A percentile compares a stretch with the other conserved stretches of the same genome.
These are phyloP conservation scores for Coffea eugenioides DNA, from an alignment of 257 asterid species.

Conservation along the genomic window DNA sequence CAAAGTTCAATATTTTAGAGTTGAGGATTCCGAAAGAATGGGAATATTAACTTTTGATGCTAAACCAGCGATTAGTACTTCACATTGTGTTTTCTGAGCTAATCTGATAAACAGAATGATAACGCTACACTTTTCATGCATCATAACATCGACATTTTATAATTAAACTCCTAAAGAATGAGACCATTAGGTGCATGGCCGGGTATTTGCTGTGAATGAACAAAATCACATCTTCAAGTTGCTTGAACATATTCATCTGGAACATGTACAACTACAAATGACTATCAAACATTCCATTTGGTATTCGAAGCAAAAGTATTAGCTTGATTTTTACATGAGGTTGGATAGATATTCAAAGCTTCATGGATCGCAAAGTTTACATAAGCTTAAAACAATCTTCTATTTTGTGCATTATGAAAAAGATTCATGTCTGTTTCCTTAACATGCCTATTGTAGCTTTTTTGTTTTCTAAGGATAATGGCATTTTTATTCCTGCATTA, in stretches of 20 bases:
- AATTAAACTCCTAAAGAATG: background rate
- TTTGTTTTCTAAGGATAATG: too few species aligned
- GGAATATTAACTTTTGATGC: background rate
- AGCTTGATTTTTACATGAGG: too few species aligned
- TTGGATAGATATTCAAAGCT: too few species aligned
- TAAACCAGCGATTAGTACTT: background rate
- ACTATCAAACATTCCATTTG: background rate
- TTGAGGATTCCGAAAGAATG: background rate
- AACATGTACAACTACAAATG: background rate
- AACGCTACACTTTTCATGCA: background rate
- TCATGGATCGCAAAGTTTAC: too few species aligned
- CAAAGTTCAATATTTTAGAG: background rate
- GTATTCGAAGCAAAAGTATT: background rate
- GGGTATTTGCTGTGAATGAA: background rate
- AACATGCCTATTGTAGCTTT: too few species aligned
- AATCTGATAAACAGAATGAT: background rate
- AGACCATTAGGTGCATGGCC: background rate
- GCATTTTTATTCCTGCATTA: too few species aligned
- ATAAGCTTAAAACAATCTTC: too few species aligned
- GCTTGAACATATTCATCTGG: background rate
- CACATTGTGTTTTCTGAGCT: background rate
- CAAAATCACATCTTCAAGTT: background rate
- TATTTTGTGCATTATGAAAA: too few species aligned
- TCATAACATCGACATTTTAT: background rate
- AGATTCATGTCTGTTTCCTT: too few species aligned